Base-by-base conservation (phyloP, 768 basidiomycete genomes). In the Amanita pseudoporphyria region DNA sequence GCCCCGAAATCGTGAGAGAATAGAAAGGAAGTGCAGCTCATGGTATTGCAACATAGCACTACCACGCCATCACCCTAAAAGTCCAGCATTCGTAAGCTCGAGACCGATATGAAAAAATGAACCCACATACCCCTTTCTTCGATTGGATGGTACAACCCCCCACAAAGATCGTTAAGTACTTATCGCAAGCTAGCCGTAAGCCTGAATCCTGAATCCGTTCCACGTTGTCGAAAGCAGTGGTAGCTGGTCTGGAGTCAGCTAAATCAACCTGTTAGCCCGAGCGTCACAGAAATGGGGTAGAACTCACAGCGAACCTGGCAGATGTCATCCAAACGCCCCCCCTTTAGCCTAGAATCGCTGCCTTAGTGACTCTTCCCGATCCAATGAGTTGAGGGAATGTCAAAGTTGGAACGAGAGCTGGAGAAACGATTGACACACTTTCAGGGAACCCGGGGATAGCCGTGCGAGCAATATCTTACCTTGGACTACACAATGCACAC, bases 301-400 rank as follows among this genome's bases (percentile, higher is more conserved):
- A 26, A 19, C 81, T 56, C 60, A 85, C 82, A 5, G 55, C 68
- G 63, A 80, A 87, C 5, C 80, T 81, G 3, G 71, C 1, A 4
- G 76, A 74, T 1, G 67, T 49, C 9, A 86, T 88, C 89, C 89
- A 92, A 6, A 88, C 72, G 45, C 89, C 87, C 44, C 87, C 88
- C 56, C 73, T 60, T 47, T 69, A 72, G 37, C 88, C 89, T 42
- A 91, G 38, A 60, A 87, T 84, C 26, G 90, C 90, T 33, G 89
- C 92, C 58, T 77, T 75, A 19, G 69, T n/a, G 60, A 95, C 69
- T 67, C 80, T 87, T 56, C 78, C 80, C 53, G 69, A 81, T 31
- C 79, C 86, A 57, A 94, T 64, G 50, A 94, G 35, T 14, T 36
- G 35, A 36, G 35, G 16, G 35, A 36, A 28, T 9, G 36, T 13